Percentiles rank a stretch among this genome's conserved stretches.
These are phyloP conservation scores for Botrytis fragariae DNA, from an alignment of 2,329 filamentous ascomycete genomes.

Conservation along the genomic window DNA sequence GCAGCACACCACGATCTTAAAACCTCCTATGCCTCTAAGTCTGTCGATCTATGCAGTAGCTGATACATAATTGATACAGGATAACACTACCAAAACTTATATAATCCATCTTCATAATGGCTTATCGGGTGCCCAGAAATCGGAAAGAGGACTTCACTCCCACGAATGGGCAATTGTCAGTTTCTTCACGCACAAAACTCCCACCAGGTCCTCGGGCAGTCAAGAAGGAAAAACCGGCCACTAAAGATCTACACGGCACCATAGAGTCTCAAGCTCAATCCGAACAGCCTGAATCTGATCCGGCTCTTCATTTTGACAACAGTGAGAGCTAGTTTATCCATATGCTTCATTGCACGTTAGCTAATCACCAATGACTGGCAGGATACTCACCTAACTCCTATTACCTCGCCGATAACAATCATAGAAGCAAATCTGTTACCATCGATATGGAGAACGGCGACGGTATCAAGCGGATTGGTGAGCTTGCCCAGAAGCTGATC, in stretches of 20 bases:
- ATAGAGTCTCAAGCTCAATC: too few species aligned
- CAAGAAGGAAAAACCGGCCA: conserved; percentile 49
- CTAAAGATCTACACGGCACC: too few species aligned
- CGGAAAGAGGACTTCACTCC: neutral
- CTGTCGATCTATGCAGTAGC: neutral
- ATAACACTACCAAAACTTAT: neutral
- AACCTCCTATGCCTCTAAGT: too few species aligned
- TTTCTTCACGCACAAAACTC: neutral
- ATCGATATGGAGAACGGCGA: too few species aligned
- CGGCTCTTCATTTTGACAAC: too few species aligned
- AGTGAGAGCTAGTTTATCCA: too few species aligned
- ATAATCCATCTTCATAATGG: neutral
- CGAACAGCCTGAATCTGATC: too few species aligned
- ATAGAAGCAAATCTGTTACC: too few species aligned
- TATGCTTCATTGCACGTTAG: too few species aligned
- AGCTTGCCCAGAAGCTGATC: conserved; percentile 63
- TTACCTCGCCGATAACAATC: too few species aligned
- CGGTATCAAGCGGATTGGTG: conserved; percentile 36
- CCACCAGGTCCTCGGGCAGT: neutral
- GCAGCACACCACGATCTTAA: neutral
- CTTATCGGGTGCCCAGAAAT: neutral
- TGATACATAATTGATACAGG: neutral
- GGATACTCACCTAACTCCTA: too few species aligned
- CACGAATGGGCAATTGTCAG: neutral
- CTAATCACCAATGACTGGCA: too few species aligned